Conservation (phyloP, 2,329 filamentous ascomycete genomes). For the Beauveria scarabaeidicola region DNA sequence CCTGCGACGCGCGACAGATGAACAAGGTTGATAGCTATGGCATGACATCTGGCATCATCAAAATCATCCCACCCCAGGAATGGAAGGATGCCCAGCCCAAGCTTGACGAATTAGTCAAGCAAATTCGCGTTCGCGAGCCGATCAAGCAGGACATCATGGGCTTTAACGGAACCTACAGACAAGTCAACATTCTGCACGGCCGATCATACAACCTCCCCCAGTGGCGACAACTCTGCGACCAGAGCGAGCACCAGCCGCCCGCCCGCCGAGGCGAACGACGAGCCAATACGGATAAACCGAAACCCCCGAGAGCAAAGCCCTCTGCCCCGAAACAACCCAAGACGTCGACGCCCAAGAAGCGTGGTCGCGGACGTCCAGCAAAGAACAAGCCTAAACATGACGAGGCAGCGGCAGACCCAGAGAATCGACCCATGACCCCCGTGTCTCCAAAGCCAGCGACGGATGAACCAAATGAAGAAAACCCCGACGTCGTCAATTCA, state of each 20-base stretch:
- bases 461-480: slow-evolving; percentile 20
- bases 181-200: slow-evolving; percentile 94
- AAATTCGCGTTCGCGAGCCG: slow-evolving; percentile 87
- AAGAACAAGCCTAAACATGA: slow-evolving; percentile 29
- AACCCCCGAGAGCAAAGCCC: slow-evolving; percentile 32
- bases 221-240: slow-evolving; percentile 88
- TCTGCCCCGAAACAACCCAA: slow-evolving; percentile 25
- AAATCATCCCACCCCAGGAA: slow-evolving; percentile 87
- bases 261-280: slow-evolving; percentile 78
- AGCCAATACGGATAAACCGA: slow-evolving; percentile 48
- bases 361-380: slow-evolving; percentile 31
- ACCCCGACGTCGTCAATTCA: slow-evolving; percentile 15
- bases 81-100: slow-evolving; percentile 77
- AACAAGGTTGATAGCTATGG: slow-evolving; percentile 85
- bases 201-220: slow-evolving; percentile 94
- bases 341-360: slow-evolving; percentile 29
- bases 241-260: slow-evolving; percentile 91
- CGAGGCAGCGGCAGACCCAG: slow-evolving; percentile 23
- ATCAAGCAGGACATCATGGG: slow-evolving; percentile 99
- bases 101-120: slow-evolving; percentile 80
- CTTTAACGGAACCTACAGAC: slow-evolving; percentile 87
- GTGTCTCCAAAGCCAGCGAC: slow-evolving; percentile 42
- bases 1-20: slow-evolving; percentile 37
- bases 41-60: slow-evolving; percentile 96
- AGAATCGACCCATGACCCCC: slow-evolving; percentile 49